A percentile compares a stretch with the other conserved stretches of the same genome.
phyloP scores from a whole-genome alignment of 352 stramenopile genomes.

The Saprolegnia parasitica region DNA sequence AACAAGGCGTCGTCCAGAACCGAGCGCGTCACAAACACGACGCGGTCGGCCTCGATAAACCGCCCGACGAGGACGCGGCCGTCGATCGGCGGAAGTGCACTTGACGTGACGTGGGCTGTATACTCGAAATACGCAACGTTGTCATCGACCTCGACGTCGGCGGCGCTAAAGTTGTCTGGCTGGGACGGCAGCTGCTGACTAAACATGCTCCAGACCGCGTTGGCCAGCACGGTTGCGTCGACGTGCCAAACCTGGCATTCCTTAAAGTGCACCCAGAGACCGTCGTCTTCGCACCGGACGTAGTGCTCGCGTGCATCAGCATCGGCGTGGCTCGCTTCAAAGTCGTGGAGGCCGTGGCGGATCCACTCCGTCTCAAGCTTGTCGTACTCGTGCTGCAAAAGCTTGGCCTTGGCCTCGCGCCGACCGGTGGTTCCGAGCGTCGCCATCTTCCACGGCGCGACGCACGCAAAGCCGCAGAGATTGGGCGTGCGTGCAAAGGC shows the following conservation, averaged over 20 bases:
- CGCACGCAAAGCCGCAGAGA: neutral
- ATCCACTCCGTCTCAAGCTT: constrained; percentile 1
- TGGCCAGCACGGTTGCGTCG: too few species aligned
- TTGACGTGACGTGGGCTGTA: too few species aligned
- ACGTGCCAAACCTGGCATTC: too few species aligned
- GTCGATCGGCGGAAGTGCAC: too few species aligned
- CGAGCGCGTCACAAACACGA: neutral
- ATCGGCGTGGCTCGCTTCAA: neutral
- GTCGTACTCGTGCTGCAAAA: neutral
- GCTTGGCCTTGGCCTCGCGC: neutral
- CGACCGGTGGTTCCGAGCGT: neutral
- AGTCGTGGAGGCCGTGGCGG: neutral
- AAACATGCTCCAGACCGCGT: too few species aligned
- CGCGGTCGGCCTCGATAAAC: neutral
- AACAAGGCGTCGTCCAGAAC: constrained; percentile 2
- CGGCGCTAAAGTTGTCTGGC: neutral
- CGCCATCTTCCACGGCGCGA: neutral
- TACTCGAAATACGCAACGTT: neutral
- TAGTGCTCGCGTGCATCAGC: neutral
- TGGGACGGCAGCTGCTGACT: too few species aligned
- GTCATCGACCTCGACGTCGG: neutral
- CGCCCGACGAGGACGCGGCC: neutral
- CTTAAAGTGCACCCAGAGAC: neutral
- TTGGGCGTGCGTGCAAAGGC: neutral
- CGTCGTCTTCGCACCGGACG: neutral